These are phyloP conservation scores for Bondarzewia mesenterica DNA, from an alignment of 1,284 basidiomycete genomes.

Conservation along the genomic window DNA sequence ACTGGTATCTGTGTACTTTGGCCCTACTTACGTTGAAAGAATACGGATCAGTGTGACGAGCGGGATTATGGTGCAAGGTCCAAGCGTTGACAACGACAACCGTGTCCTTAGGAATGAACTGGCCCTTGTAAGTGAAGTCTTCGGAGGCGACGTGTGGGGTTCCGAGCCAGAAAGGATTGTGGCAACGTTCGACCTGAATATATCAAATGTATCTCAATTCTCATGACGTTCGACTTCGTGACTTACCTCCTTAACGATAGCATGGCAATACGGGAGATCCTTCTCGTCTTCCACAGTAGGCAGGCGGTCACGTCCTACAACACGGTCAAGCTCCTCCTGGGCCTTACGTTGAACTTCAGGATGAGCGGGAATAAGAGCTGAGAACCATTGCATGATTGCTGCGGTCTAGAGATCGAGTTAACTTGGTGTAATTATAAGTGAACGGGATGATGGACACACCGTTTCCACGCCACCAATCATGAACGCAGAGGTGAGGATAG, in stretches of 20 bases:
- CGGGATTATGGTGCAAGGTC: not conserved
- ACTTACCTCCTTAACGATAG: constrained; percentile 6
- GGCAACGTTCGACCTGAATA: not conserved
- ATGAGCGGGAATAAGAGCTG: not conserved
- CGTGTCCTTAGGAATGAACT: constrained; percentile 3
- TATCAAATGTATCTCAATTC: too few species aligned
- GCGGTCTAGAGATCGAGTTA: not conserved
- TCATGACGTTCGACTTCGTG: too few species aligned
- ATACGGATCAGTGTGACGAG: not conserved
- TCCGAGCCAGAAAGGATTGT: not conserved
- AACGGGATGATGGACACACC: constrained; percentile 14
- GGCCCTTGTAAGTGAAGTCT: constrained; percentile 1
- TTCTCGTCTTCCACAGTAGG: constrained; percentile 6
- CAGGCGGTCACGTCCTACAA: constrained; percentile 7
- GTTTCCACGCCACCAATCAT: constrained; percentile 4
- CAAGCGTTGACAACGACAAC: not conserved
- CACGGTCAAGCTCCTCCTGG: constrained; percentile 4
- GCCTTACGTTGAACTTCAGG: constrained; percentile 6
- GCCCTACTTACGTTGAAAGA: not conserved
- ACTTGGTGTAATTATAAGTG: not conserved
- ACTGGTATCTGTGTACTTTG: not conserved
- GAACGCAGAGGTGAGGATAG: not conserved
- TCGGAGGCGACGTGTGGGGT: not conserved
- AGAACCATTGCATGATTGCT: not conserved
- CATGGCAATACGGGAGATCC: constrained; percentile 4